Base-by-base conservation (phyloP, 257 asterid species). In the Solanum ossicruentum region DNA sequence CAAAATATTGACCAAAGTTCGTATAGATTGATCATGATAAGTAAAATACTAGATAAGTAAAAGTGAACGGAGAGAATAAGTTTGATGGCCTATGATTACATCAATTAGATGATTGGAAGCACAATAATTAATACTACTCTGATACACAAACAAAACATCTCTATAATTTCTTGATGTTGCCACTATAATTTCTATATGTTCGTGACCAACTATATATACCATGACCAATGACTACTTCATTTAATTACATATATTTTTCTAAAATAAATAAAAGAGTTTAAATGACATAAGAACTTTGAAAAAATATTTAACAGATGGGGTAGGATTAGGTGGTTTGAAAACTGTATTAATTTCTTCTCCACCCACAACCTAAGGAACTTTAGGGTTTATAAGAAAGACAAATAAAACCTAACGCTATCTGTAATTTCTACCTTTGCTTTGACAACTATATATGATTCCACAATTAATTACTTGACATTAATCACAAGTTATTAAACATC, bases 251-350 rank as follows among this genome's bases (percentile, higher is more conserved):
- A 4, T n/a, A 6, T 20, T 36, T 81, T 57, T 36, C 41, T 3
- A 20, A 26, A 21, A 28, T n/a, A 10, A 55, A 80, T n/a, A 80
- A 57, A 12, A 55, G 10, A 39, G 56, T 7, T 55, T 21, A 56
- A 49, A 81, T 84, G 88, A 86, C 87, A 81, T 72, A 88, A 86
- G 89, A 86, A 84, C 63, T 86, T 60, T 88, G 32, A 75, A 73
- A 84, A 67, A 86, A 71, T 7, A 86, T 75, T 57, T n/a, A 21
- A 23, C 10, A 73, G 81, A 86, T 56, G 61, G 87, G 81, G 32
- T 78, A 84, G 77, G 87, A 69, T 84, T 84, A 87, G 87, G 85
- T 87, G 58, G 28, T 56, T 57, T 81, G 12, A 45, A 84, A 80
- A 80, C 32, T 56, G 32, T 17, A 52, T 18, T 58, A 20, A 58